A percentile compares a stretch with the other conserved stretches of the same genome.
Conservation (phyloP, 2,329 filamentous ascomycete species). For the Cladosporium sp. region DNA sequence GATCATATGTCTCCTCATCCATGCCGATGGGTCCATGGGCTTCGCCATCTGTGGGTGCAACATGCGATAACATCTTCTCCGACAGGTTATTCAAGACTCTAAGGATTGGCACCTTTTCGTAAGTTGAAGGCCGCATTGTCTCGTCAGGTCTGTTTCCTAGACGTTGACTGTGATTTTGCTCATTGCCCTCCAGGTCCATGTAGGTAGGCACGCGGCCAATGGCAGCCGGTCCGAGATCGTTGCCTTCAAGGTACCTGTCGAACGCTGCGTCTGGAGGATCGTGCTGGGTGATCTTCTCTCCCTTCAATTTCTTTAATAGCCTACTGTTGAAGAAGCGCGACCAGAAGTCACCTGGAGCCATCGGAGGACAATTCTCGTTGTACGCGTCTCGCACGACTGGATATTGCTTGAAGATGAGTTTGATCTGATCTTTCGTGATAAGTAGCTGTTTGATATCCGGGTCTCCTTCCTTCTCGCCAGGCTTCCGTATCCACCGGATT, state of each 20-base stretch:
- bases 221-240: constrained; percentile 48
- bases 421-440: constrained; percentile 86
- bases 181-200: constrained; percentile 89
- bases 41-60: constrained; percentile 72
- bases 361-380: constrained; percentile 70
- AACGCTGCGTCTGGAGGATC: constrained; percentile 75
- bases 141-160: constrained; percentile 83
- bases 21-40: constrained; percentile 61
- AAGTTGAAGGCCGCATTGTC: constrained; percentile 75
- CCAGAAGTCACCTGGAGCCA: constrained; percentile 83
- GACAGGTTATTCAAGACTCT: constrained; percentile 84
- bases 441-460: constrained; percentile 69
- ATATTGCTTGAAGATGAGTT: constrained; percentile 89
- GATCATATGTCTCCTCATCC: constrained; percentile 69
- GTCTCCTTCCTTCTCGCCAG: constrained; percentile 51
- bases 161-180: constrained; percentile 85
- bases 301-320: constrained; percentile 84
- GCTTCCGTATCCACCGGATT: constrained; percentile 56
- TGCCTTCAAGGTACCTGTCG: constrained; percentile 76
- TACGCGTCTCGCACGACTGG: constrained; percentile 86
- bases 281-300: constrained; percentile 75
- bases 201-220: constrained; percentile 74
- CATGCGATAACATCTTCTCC: constrained; percentile 87
- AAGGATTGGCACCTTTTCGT: constrained; percentile 80
- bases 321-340: constrained; percentile 88